Conservation (phyloP, 2,329 filamentous ascomycete genomes). For the Xylariales sp. region DNA sequence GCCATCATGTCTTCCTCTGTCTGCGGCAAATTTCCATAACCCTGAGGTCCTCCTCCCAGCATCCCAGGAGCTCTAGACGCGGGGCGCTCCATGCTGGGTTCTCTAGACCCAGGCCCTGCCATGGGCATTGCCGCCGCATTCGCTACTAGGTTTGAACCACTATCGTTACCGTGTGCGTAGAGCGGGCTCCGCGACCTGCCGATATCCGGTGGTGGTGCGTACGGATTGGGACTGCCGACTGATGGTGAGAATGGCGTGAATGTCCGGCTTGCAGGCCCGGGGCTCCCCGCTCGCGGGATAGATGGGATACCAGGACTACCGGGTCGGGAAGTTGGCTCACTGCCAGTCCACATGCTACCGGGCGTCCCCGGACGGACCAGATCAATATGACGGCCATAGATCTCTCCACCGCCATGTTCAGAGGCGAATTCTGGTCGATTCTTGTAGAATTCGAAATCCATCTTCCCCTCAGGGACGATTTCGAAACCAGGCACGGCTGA, state of each 20-base stretch:
- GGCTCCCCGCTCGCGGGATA: slow-evolving; percentile 23
- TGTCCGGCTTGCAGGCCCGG: slow-evolving; percentile 19
- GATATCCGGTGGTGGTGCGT: slow-evolving; percentile 21
- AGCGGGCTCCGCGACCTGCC: slow-evolving; percentile 40
- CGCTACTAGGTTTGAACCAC: slow-evolving; percentile 46
- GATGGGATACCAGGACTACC: slow-evolving; percentile 40
- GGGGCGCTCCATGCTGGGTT: slow-evolving; percentile 27
- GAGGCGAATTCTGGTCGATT: slow-evolving; percentile 83
- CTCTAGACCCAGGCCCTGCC: slow-evolving; percentile 28
- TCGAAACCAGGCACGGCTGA: slow-evolving; percentile 69
- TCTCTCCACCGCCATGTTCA: slow-evolving; percentile 74
- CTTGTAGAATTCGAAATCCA: slow-evolving; percentile 91
- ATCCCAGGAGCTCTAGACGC: slow-evolving; percentile 29
- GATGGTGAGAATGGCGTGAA: slow-evolving; percentile 19
- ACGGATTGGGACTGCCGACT: slow-evolving; percentile 21
- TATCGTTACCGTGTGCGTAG: slow-evolving; percentile 48
- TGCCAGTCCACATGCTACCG: slow-evolving; percentile 42
- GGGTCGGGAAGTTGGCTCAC: slow-evolving; percentile 42
- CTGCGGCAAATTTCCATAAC: slow-evolving; percentile 57
- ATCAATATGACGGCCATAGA: slow-evolving; percentile 58
- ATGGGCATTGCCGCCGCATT: slow-evolving; percentile 50
- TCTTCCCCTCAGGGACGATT: slow-evolving; percentile 76
- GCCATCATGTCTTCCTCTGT: slow-evolving; percentile 37
- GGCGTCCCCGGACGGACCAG: slow-evolving; percentile 59
- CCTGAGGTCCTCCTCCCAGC: slow-evolving; percentile 52